Conservation (phyloP, 1,284 basidiomycete species). For the Peniophora sp. region DNA sequence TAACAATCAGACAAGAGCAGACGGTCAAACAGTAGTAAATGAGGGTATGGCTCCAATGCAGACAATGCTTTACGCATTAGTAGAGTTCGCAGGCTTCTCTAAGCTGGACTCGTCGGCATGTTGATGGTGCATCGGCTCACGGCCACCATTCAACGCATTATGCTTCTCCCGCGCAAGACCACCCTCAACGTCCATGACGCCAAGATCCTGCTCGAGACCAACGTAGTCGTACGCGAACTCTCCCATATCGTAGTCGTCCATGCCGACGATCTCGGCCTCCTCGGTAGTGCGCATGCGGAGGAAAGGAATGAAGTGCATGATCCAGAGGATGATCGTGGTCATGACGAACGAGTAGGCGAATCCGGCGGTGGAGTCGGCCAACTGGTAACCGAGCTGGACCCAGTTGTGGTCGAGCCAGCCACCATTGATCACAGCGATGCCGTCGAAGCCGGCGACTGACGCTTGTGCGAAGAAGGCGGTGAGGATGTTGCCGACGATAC, state of each 20-base stretch:
- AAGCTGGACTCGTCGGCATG: not conserved
- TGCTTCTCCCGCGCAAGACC: conserved; percentile 10
- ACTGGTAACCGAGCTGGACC: conserved; percentile 81
- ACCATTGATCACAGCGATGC: conserved; percentile 63
- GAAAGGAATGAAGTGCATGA: conserved; percentile 90
- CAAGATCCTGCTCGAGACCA: conserved; percentile 42
- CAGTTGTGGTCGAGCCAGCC: conserved; percentile 91
- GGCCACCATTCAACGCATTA: conserved; percentile 11
- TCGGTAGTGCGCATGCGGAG: conserved; percentile 74
- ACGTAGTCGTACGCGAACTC: conserved; percentile 93
- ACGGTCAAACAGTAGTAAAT: too few relatives aligned
- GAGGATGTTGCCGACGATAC: conserved; percentile 80
- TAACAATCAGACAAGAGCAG: too few relatives aligned
- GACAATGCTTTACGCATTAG: too few relatives aligned
- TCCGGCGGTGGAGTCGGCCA: conserved; percentile 74
- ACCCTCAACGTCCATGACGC: conserved; percentile 9
- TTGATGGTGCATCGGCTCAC: conserved; percentile 8
- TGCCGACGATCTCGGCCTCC: conserved; percentile 85
- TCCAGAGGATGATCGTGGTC: conserved; percentile 85
- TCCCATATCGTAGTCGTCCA: conserved; percentile 92
- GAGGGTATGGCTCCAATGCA: too few relatives aligned
- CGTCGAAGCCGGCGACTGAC: conserved; percentile 82
- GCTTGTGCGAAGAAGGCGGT: conserved; percentile 87
- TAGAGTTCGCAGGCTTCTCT: not conserved
- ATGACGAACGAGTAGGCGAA: conserved; percentile 76